Conservation (phyloP, 305 asterid genomes). For the Lippia alba region DNA sequence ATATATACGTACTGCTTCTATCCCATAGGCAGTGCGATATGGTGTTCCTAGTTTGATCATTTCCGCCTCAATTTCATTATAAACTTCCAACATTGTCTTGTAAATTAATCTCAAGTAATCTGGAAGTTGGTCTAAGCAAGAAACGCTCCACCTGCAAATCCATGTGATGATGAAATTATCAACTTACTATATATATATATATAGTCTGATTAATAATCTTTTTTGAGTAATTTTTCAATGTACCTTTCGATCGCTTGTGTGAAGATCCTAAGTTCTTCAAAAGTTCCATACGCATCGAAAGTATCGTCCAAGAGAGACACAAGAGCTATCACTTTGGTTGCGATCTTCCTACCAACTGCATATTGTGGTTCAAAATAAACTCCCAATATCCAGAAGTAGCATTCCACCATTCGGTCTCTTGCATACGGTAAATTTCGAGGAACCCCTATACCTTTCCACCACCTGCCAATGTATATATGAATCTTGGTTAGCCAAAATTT, state of each 20-base stretch:
- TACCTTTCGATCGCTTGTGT: conserved; percentile 43
- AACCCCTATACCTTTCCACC: too few relatives aligned
- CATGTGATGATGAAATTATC: too few relatives aligned
- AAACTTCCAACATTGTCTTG: conserved; percentile 14
- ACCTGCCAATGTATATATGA: too few relatives aligned
- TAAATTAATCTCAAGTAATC: conserved; percentile 34
- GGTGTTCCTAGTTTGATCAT: conserved; percentile 22
- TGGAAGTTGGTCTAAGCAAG: conserved; percentile 38
- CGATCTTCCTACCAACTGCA: conserved; percentile 32
- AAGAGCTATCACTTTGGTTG: conserved; percentile 7
- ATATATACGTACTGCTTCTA: conserved; percentile 37
- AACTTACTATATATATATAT: too few relatives aligned
- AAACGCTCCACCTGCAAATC: conserved; percentile 35
- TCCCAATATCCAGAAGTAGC: conserved; percentile 38
- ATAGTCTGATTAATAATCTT: too few relatives aligned
- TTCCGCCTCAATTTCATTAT: conserved; percentile 32
- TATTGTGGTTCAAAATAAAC: conserved; percentile 6
- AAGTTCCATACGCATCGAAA: conserved; percentile 36
- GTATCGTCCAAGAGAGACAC: conserved; percentile 31
- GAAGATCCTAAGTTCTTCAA: conserved; percentile 38
- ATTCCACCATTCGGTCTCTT: conserved; percentile 47
- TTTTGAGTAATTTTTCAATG: too few relatives aligned
- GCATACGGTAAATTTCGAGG: conserved; percentile 27
- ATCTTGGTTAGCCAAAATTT: too few relatives aligned
- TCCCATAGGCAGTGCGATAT: conserved; percentile 26